Evolutionary conservation across 805 yeast genomes (phyloP).

Genomic region (Osmozyma mogii): DNA sequence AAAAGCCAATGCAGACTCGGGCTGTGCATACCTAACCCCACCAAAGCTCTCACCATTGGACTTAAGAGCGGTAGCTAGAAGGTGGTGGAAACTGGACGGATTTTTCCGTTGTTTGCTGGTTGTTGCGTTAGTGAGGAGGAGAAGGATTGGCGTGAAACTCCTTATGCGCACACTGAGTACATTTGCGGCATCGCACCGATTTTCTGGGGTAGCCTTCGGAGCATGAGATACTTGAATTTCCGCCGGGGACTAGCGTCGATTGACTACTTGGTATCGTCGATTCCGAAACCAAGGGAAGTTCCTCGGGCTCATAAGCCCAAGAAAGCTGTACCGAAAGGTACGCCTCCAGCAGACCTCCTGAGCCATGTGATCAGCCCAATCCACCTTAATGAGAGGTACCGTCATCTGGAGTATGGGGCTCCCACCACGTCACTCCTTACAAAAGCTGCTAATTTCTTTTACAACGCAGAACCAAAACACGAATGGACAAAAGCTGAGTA

Average conservation of each 20-base stretch:
- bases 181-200: not conserved
- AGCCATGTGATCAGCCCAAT: too few relatives aligned
- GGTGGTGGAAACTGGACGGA: conserved; percentile 2
- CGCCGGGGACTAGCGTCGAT: conserved; percentile 3
- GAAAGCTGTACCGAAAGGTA: too few relatives aligned
- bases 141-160: too few relatives aligned
- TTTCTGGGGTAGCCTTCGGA: too few relatives aligned
- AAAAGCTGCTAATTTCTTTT: conserved; percentile 31
- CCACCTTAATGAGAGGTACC: too few relatives aligned
- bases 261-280: conserved; percentile 5
- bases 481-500: conserved; percentile 57
- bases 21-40: conserved; percentile 5
- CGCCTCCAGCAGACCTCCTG: too few relatives aligned
- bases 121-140: not conserved
- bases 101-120: not conserved
- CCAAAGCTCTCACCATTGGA: conserved; percentile 2
- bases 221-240: too few relatives aligned
- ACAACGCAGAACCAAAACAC: conserved; percentile 35
- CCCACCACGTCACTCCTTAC: too few relatives aligned
- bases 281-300: conserved; percentile 5
- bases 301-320: too few relatives aligned
- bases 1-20: not conserved
- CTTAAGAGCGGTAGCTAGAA: not conserved
- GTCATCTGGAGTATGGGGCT: too few relatives aligned
- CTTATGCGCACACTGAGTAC: not conserved